Conservation (phyloP, 495 filamentous ascomycete genomes). For the Aspergillus indologenus region DNA sequence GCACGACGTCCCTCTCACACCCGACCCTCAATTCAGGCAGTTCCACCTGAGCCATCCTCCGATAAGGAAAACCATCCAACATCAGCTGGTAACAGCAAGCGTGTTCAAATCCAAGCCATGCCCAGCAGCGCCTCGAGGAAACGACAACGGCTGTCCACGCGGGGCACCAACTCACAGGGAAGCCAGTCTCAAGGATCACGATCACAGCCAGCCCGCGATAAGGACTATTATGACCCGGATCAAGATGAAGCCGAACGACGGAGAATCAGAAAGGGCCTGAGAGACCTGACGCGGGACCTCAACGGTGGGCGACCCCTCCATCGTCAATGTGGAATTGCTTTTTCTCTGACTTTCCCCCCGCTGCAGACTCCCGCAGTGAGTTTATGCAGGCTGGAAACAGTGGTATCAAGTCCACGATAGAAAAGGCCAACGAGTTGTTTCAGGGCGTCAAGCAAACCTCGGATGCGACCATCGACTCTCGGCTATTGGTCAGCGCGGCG, state of each 20-base stretch:
- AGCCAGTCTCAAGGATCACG: conserved; percentile 27
- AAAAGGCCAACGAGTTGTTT: conserved; percentile 62
- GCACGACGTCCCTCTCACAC: conserved; percentile 21
- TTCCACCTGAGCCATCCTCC: conserved; percentile 40
- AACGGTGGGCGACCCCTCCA: conserved; percentile 45
- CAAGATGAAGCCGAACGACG: conserved; percentile 80
- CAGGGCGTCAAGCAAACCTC: conserved; percentile 78
- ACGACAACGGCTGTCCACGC: conserved; percentile 42
- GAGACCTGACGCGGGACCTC: conserved; percentile 65
- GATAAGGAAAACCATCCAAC: conserved; percentile 58
- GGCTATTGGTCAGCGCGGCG: conserved; percentile 71
- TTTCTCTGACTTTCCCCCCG: neutral
- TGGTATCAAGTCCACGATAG: conserved; percentile 60
- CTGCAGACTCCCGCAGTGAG: conserved; percentile 62
- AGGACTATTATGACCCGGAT: conserved; percentile 77
- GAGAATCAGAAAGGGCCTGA: conserved; percentile 60
- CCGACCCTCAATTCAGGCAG: conserved; percentile 30
- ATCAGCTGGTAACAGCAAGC: conserved; percentile 19
- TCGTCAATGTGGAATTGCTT: neutral
- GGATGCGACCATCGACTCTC: conserved; percentile 90
- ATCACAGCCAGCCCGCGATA: conserved; percentile 28
- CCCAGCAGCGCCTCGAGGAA: conserved; percentile 31
- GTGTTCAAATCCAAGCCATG: conserved; percentile 30
- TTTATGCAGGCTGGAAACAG: conserved; percentile 57
- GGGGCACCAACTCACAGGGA: conserved; percentile 24